Evolutionary conservation across 805 yeast species (phyloP), one percentile per base, ranked within the genome.

Genomic region (Pichia deserticola): DNA sequence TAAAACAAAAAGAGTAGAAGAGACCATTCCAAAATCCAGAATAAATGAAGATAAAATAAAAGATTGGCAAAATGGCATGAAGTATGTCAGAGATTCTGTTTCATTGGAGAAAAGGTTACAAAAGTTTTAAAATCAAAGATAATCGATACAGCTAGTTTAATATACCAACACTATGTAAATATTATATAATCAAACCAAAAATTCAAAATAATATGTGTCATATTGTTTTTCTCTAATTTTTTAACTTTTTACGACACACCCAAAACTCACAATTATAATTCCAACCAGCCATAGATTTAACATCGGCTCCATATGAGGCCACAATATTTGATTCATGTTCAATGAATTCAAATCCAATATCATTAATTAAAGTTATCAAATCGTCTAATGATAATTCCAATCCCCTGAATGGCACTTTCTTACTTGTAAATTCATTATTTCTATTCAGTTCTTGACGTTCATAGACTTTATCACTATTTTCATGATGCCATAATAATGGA

Each of bases 401-500:
- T 0, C 89, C 90, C 53, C 67, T 71, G 54, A 66, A 57, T 5
- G 76, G 76, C 1, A 70, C 60, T 0, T 64, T 62, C 0, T 64
- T 58, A 7, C 48, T 54, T n/a, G n/a, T n/a, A n/a, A n/a, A n/a
- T n/a, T n/a, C n/a, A n/a, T n/a, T n/a, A n/a, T n/a, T n/a, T n/a
- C n/a, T n/a, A n/a, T n/a, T n/a, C n/a, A n/a, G n/a, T n/a, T n/a
- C n/a, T n/a, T n/a, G n/a, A n/a, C n/a, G n/a, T n/a, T 29, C 32
- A 5, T 56, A 57, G 9, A 64, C 58, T 13, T 65, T 66, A 15
- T 63, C 68, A 35, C 73, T 77, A 49, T 75, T 76, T 56, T 83
- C 89, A 59, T 74, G 81, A 63, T 85, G 92, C 89, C 89, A 82
- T 46, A 81, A 64, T 41, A 82, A 64, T 0, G 88, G 89, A 0